phyloP scores from a whole-genome alignment of 139 green algal genomes.

The Coelastrella sp. region DNA sequence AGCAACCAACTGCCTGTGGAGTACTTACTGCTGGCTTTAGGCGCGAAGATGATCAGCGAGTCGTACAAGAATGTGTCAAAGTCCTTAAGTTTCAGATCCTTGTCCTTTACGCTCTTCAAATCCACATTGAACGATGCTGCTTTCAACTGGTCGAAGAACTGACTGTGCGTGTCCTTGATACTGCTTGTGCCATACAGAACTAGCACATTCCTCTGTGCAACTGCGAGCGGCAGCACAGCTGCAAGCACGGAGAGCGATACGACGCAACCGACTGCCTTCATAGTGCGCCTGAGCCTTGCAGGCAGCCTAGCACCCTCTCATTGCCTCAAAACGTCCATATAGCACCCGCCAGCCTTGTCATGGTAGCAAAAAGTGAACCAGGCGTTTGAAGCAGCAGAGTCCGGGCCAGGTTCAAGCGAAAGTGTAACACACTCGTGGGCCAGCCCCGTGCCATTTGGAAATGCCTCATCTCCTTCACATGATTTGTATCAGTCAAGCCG shows the following conservation, averaged over 20 bases:
- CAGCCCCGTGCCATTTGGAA: too few relatives aligned
- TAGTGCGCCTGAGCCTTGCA: not conserved
- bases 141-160: slow-evolving; percentile 66
- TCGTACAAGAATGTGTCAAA: slow-evolving; percentile 91
- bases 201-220: slow-evolving; percentile 61
- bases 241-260: not conserved
- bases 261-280: not conserved
- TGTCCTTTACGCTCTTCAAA: slow-evolving; percentile 63
- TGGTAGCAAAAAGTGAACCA: not conserved
- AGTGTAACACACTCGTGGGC: not conserved
- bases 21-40: slow-evolving; percentile 55
- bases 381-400: not conserved
- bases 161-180: slow-evolving; percentile 60
- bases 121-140: slow-evolving; percentile 62
- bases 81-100: slow-evolving; percentile 74
- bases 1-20: not conserved
- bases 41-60: slow-evolving; percentile 83
- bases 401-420: not conserved
- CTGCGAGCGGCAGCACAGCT: not conserved
- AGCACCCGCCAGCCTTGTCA: not conserved
- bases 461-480: not conserved
- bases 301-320: not conserved
- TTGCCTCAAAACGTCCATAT: too few relatives aligned
- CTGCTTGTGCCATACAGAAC: slow-evolving; percentile 61
- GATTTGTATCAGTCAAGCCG: not conserved